Evolutionary conservation across 2,329 filamentous ascomycete species (phyloP), one percentile per base, ranked within the genome.

Genomic region (Trichoderma sp.): DNA sequence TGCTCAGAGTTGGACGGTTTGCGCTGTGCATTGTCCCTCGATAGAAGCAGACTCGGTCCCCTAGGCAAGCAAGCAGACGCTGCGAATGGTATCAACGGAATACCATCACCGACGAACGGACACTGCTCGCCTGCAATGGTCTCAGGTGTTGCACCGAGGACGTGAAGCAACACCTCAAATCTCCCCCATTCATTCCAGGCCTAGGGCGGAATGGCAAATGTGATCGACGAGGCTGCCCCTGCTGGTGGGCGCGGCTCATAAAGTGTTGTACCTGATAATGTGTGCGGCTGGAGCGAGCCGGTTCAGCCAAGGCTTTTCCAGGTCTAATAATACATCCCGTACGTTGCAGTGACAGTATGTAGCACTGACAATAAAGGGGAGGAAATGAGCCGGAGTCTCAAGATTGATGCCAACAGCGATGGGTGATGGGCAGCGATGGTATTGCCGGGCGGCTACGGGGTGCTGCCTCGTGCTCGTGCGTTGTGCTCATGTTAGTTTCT

Each of bases 141-240:
- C 58, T 61, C 47, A 15, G n/a, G 24, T 52, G 58, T 52, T 61
- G 47, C 47, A 34, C 54, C n/a, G n/a, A 44, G 34, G 51, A 17
- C 12, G 34, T 14, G 12, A 39, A 39, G 34, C 34, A 39, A 39
- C 34, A n/a, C 47, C 43, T 52, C 45, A 50, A 60, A 60, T 60
- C 57, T 60, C 57, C 57, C 57, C 30, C 41, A 50, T 34, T 3
- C 41, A 50, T 34, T 3, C 58, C 34, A 17, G 24, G 50, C 56
- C n/a, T 41, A 5, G 41, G 54, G 26, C 59, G 52, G 59, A 50
- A 50, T 62, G 50, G 34, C 24, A 54, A 54, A 62, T 26, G 50
- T 54, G 59, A 62, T 62, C 59, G 59, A 62, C 59, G 59, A 62
- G 39, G 43, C 34, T 62, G 50, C 59, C 59, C 59, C 50, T 54